Conservation (phyloP, 2,329 filamentous ascomycete genomes). For the Phialocephala sp. region DNA sequence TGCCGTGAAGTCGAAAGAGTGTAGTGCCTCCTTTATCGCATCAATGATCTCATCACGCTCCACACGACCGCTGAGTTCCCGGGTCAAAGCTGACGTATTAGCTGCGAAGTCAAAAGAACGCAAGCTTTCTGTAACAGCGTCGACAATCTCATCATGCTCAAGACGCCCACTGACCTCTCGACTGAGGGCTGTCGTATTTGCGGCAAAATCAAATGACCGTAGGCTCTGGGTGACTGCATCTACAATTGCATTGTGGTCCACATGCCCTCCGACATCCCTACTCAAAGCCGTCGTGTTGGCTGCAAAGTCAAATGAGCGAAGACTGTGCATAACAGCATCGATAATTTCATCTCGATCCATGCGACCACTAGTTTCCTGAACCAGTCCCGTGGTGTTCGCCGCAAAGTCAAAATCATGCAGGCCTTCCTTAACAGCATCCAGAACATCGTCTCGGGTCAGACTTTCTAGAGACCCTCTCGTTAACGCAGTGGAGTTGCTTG, state of each 20-base stretch:
- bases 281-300: slow-evolving; percentile 61
- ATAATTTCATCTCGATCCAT: slow-evolving; percentile 69
- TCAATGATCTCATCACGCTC: slow-evolving; percentile 63
- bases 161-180: slow-evolving; percentile 62
- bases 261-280: slow-evolving; percentile 71
- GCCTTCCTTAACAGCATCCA: slow-evolving; percentile 71
- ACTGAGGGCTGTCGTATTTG: slow-evolving; percentile 59
- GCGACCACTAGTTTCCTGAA: slow-evolving; percentile 70
- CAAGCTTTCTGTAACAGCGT: slow-evolving; percentile 61
- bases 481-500: slow-evolving; percentile 42
- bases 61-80: not conserved
- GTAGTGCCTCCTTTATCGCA: slow-evolving; percentile 61
- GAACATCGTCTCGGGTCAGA: slow-evolving; percentile 58
- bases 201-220: slow-evolving; percentile 52
- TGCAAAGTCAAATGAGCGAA: slow-evolving; percentile 39
- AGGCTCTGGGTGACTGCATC: slow-evolving; percentile 64
- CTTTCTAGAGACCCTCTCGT: slow-evolving; percentile 29
- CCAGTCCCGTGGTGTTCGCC: slow-evolving; percentile 60
- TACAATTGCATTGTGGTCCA: slow-evolving; percentile 66
- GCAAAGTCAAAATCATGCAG: slow-evolving; percentile 40
- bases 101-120: slow-evolving; percentile 52
- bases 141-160: slow-evolving; percentile 59
- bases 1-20: slow-evolving; percentile 52
- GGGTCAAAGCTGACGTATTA: not conserved
- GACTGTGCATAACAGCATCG: slow-evolving; percentile 69